A percentile compares a stretch with the other conserved stretches of the same genome.
Evolutionary conservation across 176 grass and related monocot genomes (phyloP).

Genomic region (Ampelocalamus luodianensis): DNA sequence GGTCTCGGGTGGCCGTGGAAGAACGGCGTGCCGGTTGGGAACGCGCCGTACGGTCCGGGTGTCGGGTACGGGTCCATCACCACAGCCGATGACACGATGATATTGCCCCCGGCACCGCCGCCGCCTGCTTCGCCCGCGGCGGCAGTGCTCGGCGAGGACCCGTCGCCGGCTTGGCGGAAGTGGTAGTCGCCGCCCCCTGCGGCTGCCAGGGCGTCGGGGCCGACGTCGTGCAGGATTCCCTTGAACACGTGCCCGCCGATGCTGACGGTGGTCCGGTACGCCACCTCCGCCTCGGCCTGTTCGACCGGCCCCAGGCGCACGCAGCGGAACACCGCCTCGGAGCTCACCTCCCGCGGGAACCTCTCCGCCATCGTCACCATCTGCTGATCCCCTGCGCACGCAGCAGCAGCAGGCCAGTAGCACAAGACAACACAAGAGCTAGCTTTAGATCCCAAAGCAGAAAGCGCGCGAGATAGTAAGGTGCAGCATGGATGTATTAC

Average conservation of each 20-base stretch:
- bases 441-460: neutral
- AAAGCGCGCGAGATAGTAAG: neutral
- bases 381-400: slow-evolving; percentile 53
- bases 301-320: slow-evolving; percentile 74
- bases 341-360: slow-evolving; percentile 83
- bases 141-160: slow-evolving; percentile 47
- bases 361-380: slow-evolving; percentile 54
- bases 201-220: slow-evolving; percentile 43
- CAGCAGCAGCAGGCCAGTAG: neutral
- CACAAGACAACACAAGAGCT: neutral
- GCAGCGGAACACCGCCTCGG: slow-evolving; percentile 88
- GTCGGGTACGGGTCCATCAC: slow-evolving; percentile 93
- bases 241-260: slow-evolving; percentile 95
- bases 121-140: slow-evolving; percentile 40
- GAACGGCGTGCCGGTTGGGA: slow-evolving; percentile 61
- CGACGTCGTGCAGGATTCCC: slow-evolving; percentile 89
- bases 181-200: slow-evolving; percentile 34
- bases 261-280: slow-evolving; percentile 82
- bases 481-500: slow-evolving; percentile 36
- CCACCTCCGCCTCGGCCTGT: slow-evolving; percentile 73
- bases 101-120: slow-evolving; percentile 27
- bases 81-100: slow-evolving; percentile 68
- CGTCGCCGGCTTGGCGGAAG: slow-evolving; percentile 58
- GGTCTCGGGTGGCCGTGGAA: slow-evolving; percentile 65
- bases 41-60: slow-evolving; percentile 56